Base-by-base conservation (phyloP, 1,284 basidiomycete species). In the Lentinus polychrous region DNA sequence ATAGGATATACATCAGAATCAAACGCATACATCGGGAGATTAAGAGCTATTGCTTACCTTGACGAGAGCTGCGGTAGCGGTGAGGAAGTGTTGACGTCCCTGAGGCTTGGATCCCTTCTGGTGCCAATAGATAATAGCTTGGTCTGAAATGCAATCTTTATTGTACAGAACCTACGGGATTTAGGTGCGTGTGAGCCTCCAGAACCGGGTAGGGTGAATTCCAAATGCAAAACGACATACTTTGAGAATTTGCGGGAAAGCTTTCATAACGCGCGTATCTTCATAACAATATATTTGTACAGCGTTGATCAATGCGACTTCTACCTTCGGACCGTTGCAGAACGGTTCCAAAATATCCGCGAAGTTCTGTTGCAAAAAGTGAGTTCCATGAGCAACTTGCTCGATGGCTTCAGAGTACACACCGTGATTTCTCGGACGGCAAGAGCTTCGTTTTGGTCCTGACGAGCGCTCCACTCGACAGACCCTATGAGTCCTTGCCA, bases 101-200 rank as follows among this genome's bases (percentile, higher is more conserved):
- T 96, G 90, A 1, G 91, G 80, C 72, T 94, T 96, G 49, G 93
- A 89, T 49, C 95, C 94, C 71, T 98, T 98, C 70, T 90, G 84
- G 70, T 92, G 78, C 94, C 94, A 98, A 70, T 96, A 98, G 52
- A 97, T 87, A 62, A 98, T 94, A 53, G 94, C 94, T 66, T 94
- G 88, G 63, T 94, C 92, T 52, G 91, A 89, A 58, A 97, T 79
- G 68, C 92, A 93, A 62, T 98, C 94, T 61, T 88, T 84, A 68
- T 94, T 94, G 72, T 97, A 97, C 66, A 95, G 75, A 61, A 94
- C 84, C 88, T 91, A 55, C 27, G 20, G 22, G 3, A 22, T 14
- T 12, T 12, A 37, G 12, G 5, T n/a, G 11, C 35, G 7, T n/a
- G n/a, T n/a, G n/a, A n/a, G n/a, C n/a, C n/a, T n/a, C n/a, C n/a